These are phyloP conservation scores for Cylindrotheca fusiformis DNA, from an alignment of 108 stramenopile species.

Conservation along the genomic window DNA sequence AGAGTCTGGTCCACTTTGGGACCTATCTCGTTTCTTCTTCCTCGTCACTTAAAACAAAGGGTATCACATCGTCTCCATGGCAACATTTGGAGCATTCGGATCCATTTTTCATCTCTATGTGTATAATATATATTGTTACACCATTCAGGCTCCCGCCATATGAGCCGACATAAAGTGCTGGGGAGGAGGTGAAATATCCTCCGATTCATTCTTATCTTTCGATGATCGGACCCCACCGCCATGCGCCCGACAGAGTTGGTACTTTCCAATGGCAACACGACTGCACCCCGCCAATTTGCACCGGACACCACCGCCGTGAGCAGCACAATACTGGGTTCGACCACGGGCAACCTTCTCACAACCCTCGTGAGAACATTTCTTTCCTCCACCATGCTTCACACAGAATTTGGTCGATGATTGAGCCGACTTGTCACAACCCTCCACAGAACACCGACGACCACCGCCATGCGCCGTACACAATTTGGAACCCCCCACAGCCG, in stretches of 20 bases:
- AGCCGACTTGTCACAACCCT: constrained; percentile 91
- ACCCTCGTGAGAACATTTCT: constrained; percentile 71
- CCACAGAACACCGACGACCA: constrained; percentile 87
- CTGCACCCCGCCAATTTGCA: constrained; percentile 94
- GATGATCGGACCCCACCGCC: constrained; percentile 67
- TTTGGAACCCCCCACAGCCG: constrained; percentile 94
- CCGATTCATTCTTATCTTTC: too few species aligned
- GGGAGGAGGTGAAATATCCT: too few species aligned
- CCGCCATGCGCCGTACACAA: constrained; percentile 97
- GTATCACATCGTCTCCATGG: too few species aligned
- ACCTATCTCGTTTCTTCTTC: too few species aligned
- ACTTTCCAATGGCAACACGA: constrained; percentile 92
- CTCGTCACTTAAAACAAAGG: too few species aligned
- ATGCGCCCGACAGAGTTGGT: constrained; percentile 91
- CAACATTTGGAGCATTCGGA: too few species aligned
- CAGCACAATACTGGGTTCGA: constrained; percentile 84
- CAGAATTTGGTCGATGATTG: constrained; percentile 95
- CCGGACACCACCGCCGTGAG: constrained; percentile 95
- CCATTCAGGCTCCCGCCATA: too few species aligned
- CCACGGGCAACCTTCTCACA: constrained; percentile 88
- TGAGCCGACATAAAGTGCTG: too few species aligned
- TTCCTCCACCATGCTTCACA: constrained; percentile 98
- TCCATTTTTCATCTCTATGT: too few species aligned
- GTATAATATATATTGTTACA: too few species aligned
- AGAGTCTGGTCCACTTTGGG: too few species aligned